Evolutionary conservation across 2,329 filamentous ascomycete genomes (phyloP).

Genomic region (Aspergillus sp.): DNA sequence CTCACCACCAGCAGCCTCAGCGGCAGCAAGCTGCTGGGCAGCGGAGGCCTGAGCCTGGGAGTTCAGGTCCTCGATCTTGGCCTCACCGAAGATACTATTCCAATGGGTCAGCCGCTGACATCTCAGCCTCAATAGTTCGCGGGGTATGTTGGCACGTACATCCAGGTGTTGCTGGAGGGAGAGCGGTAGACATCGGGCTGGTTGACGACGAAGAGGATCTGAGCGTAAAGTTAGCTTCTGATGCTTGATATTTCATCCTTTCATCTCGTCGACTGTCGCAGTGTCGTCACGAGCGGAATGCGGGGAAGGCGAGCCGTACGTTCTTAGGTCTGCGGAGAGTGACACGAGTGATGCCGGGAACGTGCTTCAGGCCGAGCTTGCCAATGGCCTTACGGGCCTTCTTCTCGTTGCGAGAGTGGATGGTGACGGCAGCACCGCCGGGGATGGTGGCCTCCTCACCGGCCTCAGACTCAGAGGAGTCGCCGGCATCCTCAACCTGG

Average conservation of each 20-base stretch:
- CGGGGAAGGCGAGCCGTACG: constrained; percentile 58
- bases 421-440: constrained; percentile 81
- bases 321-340: constrained; percentile 98
- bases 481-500: constrained; percentile 68
- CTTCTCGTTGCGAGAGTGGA: constrained; percentile 99
- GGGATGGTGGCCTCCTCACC: constrained; percentile 66
- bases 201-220: constrained; percentile 99
- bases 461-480: constrained; percentile 51
- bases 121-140: background rate
- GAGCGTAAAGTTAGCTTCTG: constrained; percentile 24
- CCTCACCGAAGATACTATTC: constrained; percentile 93
- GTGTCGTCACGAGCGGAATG: constrained; percentile 12
- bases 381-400: constrained; percentile 99
- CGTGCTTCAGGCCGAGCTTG: constrained; percentile 95
- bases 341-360: constrained; percentile 96
- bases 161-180: constrained; percentile 98
- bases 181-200: constrained; percentile 99
- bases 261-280: background rate
- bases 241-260: background rate
- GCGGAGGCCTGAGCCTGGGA: constrained; percentile 94
- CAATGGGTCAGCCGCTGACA: constrained; percentile 23
- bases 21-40: constrained; percentile 87
- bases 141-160: constrained; percentile 62
- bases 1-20: constrained; percentile 61
- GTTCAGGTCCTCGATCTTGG: constrained; percentile 99